A percentile compares a stretch with the other conserved stretches of the same genome.
These are phyloP conservation scores for Vitrella brassicaformis DNA, from an alignment of 73 alveolate genomes.

Conservation along the genomic window DNA sequence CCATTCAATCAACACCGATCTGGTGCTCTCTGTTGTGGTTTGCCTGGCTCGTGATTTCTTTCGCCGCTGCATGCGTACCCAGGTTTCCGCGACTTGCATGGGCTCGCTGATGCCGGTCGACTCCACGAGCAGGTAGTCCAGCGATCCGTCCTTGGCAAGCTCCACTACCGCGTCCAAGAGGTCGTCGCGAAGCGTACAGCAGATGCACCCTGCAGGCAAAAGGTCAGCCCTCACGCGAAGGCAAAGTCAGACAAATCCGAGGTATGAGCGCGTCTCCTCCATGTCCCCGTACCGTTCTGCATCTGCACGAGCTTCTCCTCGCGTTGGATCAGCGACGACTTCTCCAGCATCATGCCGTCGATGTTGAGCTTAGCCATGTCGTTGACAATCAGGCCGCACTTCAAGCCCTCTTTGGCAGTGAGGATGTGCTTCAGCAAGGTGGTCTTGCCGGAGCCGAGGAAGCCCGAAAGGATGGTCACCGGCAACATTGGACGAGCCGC, in stretches of 20 bases:
- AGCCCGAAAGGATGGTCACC: constrained; percentile 58
- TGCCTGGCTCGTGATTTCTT: no score
- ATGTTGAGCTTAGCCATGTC: constrained; percentile 61
- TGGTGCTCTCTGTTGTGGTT: no score
- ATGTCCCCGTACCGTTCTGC: no score
- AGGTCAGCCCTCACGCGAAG: no score
- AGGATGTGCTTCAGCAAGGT: constrained; percentile 54
- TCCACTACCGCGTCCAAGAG: constrained; percentile 27
- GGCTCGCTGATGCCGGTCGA: constrained; percentile 18
- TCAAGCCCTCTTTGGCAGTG: constrained; percentile 23
- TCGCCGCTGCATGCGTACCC: no score
- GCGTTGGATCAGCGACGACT: not conserved
- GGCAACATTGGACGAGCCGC: no score
- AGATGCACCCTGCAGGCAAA: no score
- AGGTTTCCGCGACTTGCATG: constrained; percentile 21
- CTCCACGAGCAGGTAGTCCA: constrained; percentile 17
- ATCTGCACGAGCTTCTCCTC: not conserved
- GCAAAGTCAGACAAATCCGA: no score
- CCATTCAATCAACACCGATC: no score
- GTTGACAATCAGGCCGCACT: constrained; percentile 53
- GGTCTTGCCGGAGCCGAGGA: constrained; percentile 65
- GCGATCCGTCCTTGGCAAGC: constrained; percentile 32
- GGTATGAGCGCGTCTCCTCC: no score
- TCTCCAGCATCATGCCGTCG: constrained; percentile 37
- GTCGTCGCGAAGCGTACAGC: constrained; percentile 63